A percentile compares a stretch with the other conserved stretches of the same genome.
phyloP scores from a whole-genome alignment of 371 early-diverging fungal genomes.

The Dichotomocladium elegans region DNA sequence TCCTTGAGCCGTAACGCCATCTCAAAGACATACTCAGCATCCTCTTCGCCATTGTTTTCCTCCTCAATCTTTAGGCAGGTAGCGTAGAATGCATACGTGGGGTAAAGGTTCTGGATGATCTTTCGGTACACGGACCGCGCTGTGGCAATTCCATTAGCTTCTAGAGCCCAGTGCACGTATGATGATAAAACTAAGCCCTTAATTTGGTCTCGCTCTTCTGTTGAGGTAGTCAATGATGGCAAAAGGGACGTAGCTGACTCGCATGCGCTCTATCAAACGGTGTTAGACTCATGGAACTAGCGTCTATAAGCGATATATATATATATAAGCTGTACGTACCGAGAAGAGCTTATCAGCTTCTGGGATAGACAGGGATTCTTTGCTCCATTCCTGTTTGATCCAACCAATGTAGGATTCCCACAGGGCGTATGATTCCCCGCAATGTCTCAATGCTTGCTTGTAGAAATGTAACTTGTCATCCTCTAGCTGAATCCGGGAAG shows the following conservation, averaged over 20 bases:
- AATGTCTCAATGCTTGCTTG: conserved; percentile 29
- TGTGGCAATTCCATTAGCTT: conserved; percentile 43
- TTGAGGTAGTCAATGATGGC: conserved; percentile 41
- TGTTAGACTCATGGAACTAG: no score
- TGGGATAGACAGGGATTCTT: conserved; percentile 6
- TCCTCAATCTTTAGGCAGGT: conserved; percentile 60
- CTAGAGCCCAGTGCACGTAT: conserved; percentile 46
- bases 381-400: conserved; percentile 3
- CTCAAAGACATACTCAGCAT: conserved; percentile 46
- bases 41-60: conserved; percentile 13
- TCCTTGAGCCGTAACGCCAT: conserved; percentile 49
- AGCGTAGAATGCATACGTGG: conserved; percentile 56
- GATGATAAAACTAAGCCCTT: conserved; percentile 42
- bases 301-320: conserved; percentile 14
- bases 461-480: conserved; percentile 16
- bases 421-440: conserved; percentile 29
- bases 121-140: conserved; percentile 50
- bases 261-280: conserved; percentile 44
- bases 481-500: conserved; percentile 21
- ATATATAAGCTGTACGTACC: conserved; percentile 8
- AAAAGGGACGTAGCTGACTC: conserved; percentile 38
- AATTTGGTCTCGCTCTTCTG: conserved; percentile 40
- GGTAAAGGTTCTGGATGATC: conserved; percentile 53
- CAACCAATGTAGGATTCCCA: conserved; percentile 53
- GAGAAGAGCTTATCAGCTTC: conserved; percentile 30